Percentiles rank a stretch among this genome's conserved stretches.
These are phyloP conservation scores for Polyporus tsugae DNA, from an alignment of 1,284 basidiomycete species.

Conservation along the genomic window DNA sequence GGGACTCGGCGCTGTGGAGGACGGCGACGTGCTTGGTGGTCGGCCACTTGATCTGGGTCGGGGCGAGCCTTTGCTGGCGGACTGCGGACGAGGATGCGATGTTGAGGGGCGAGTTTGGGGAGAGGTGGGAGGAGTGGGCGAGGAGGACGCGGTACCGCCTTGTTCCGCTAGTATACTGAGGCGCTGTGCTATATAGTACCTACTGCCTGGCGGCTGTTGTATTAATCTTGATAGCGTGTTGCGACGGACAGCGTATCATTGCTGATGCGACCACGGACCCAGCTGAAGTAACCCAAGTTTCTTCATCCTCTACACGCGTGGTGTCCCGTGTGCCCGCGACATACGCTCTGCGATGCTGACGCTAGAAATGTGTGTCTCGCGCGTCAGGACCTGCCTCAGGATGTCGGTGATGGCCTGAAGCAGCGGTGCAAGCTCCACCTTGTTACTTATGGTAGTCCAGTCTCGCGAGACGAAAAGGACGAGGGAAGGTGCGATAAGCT, in stretches of 20 bases:
- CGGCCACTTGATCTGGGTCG: not conserved
- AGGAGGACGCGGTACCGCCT: constrained; percentile 27
- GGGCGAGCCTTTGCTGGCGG: constrained; percentile 3
- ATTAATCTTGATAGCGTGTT: too few relatives aligned
- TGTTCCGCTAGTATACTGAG: constrained; percentile 21
- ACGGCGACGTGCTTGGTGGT: not conserved
- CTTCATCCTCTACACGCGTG: constrained; percentile 16
- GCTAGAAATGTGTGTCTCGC: not conserved
- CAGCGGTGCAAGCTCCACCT: not conserved
- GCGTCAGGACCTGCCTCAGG: not conserved
- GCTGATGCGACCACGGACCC: too few relatives aligned
- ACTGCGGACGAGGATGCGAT: constrained; percentile 20
- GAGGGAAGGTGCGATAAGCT: not conserved
- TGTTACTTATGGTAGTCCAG: not conserved
- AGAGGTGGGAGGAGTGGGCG: constrained; percentile 34
- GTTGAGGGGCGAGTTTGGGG: constrained; percentile 25
- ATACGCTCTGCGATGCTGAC: constrained; percentile 6
- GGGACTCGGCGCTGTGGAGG: not conserved
- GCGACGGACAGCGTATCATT: too few relatives aligned
- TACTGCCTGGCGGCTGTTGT: too few relatives aligned
- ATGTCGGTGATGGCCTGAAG: not conserved
- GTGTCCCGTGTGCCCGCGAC: constrained; percentile 15
- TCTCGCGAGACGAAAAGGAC: not conserved
- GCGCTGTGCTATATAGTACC: not conserved
- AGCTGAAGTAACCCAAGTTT: too few relatives aligned